Conservation (phyloP, 2,329 filamentous ascomycete species). For the Chrysoporthe austroafricana region DNA sequence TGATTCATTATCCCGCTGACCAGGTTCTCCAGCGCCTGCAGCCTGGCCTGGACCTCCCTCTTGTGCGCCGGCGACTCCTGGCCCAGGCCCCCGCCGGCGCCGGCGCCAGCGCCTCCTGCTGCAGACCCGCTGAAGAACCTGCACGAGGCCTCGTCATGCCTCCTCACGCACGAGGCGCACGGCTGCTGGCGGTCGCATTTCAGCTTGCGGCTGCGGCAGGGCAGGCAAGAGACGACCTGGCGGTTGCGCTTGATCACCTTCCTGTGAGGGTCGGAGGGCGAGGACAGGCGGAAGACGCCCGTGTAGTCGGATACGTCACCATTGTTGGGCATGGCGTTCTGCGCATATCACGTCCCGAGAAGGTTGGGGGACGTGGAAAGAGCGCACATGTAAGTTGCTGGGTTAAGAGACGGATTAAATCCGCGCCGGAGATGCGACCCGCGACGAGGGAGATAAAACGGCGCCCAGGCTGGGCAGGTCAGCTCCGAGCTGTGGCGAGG, state of each 20-base stretch:
- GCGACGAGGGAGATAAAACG: neutral
- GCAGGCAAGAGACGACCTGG: conserved; percentile 46
- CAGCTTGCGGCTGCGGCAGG: conserved; percentile 48
- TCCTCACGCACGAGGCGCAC: conserved; percentile 45
- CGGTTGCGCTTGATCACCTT: conserved; percentile 44
- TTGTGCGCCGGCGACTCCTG: conserved; percentile 27
- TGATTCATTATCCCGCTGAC: conserved; percentile 41
- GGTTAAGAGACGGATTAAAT: conserved; percentile 1
- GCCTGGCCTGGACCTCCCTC: conserved; percentile 44
- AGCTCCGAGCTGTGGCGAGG: neutral
- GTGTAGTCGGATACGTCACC: conserved; percentile 31
- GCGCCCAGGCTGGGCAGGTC: neutral
- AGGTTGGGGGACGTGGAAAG: neutral
- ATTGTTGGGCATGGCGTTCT: conserved; percentile 24
- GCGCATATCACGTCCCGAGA: neutral
- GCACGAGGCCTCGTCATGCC: conserved; percentile 41
- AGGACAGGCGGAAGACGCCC: conserved; percentile 43
- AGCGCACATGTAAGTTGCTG: neutral
- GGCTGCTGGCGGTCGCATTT: conserved; percentile 47
- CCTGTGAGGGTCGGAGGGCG: conserved; percentile 36
- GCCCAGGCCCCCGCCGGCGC: neutral
- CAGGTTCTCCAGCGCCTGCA: conserved; percentile 47
- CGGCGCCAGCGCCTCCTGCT: conserved; percentile 12
- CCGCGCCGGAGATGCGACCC: neutral
- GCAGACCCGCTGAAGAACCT: conserved; percentile 37